These are phyloP conservation scores for Zygoascus ofunaensis DNA, from an alignment of 805 yeast species.

Conservation along the genomic window DNA sequence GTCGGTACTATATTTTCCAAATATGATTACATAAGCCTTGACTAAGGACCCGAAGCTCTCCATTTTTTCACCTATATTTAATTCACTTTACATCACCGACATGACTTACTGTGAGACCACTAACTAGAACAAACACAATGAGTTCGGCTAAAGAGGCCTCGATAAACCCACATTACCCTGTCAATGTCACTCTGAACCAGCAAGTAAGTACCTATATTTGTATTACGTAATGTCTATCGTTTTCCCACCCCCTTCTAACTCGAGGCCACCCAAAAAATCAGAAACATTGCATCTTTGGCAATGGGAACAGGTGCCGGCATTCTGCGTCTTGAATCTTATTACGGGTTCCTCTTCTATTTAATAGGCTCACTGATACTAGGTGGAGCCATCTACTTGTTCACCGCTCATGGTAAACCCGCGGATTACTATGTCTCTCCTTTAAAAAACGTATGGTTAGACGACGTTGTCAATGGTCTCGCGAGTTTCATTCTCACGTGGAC, in stretches of 20 bases:
- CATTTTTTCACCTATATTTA: no score
- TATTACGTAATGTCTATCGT: background rate
- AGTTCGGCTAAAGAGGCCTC: background rate
- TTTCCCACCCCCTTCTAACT: background rate
- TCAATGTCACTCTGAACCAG: constrained; percentile 11
- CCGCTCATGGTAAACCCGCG: constrained; percentile 30
- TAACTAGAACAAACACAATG: no score
- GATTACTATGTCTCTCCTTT: constrained; percentile 35
- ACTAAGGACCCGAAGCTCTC: no score
- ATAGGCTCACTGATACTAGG: constrained; percentile 30
- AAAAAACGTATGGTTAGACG: constrained; percentile 36
- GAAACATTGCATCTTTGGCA: constrained; percentile 42
- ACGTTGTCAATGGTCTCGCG: constrained; percentile 40
- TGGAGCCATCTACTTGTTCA: constrained; percentile 26
- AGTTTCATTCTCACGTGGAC: constrained; percentile 55
- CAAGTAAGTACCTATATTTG: constrained; percentile 8
- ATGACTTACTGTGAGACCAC: no score
- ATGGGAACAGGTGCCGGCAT: constrained; percentile 50
- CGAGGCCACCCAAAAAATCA: constrained; percentile 22
- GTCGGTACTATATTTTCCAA: no score
- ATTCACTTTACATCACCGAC: no score
- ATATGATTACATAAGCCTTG: no score
- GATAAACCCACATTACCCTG: constrained; percentile 13
- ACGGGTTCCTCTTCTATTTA: constrained; percentile 41
- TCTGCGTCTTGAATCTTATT: constrained; percentile 39